Base-by-base conservation (phyloP, 192 early-diverging fungal genomes). In the Backusella tuberculispora region DNA sequence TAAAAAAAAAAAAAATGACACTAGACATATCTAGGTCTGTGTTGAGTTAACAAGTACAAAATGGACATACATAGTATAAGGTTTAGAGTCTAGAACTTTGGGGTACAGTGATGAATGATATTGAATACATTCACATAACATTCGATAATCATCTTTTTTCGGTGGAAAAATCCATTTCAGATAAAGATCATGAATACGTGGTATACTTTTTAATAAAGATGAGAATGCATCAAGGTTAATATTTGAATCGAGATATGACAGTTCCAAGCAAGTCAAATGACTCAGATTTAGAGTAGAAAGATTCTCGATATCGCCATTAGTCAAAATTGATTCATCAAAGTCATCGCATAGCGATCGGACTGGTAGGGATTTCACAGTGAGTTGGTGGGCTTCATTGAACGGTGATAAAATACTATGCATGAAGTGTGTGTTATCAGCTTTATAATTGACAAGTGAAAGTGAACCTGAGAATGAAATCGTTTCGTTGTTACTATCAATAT, bases 101-200 rank as follows among this genome's bases (percentile, higher is more conserved):
- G 65, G 65, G 40, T 66, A 66, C 6, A 66, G 65, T 2, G 65
- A 37, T 5, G 65, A 34, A 6, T 38, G 37, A 8, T 14, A 6
- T n/a, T 66, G 7, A 3, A 66, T 38, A n/a, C 37, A 37, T 19
- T 66, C 38, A 21, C 38, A 19, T 38, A 66, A 41, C 17, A n/a
- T 34, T 10, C 41, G 13, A 40, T 71, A 71, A 24, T 71, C 24
- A 3, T 71, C 69, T 71, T 71, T 50, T 17, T 24, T 50, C 17
- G 69, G 69, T 19, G 69, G 69, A 50, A 50, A 71, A 26, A 71
- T 38, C 69, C 69, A 71, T 50, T 71, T 37, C 2, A 71, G 69
- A 14, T 46, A 21, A 29, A 71, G 44, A 34, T 48, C 43, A 5
- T 5, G 3, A 17, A 71, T 1, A 5, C n/a, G 15, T 34, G 69